Conservation (phyloP, 495 filamentous ascomycete genomes). For the Aspergillus haitiensis region DNA sequence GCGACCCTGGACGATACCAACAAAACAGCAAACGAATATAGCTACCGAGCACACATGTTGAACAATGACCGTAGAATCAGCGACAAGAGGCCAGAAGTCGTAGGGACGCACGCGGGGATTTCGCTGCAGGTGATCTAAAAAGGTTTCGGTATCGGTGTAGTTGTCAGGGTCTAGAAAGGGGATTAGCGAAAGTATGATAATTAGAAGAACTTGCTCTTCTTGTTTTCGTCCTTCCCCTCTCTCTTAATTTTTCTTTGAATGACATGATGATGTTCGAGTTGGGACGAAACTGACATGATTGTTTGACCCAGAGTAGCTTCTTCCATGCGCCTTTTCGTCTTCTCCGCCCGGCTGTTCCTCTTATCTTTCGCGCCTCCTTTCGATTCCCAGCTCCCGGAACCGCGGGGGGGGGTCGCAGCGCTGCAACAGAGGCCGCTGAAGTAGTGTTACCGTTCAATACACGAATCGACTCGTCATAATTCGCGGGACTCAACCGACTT, state of each 20-base stretch:
- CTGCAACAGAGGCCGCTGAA: slow-evolving; percentile 35
- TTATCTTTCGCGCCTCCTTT: slow-evolving; percentile 50
- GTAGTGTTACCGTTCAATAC: slow-evolving; percentile 34
- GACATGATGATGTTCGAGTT: too few species aligned
- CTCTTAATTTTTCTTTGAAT: too few species aligned
- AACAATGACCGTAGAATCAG: slow-evolving; percentile 93
- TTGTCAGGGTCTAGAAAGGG: slow-evolving; percentile 82
- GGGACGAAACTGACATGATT: slow-evolving; percentile 66
- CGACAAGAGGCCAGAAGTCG: slow-evolving; percentile 95
- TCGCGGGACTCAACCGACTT: slow-evolving; percentile 47
- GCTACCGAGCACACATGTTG: slow-evolving; percentile 93
- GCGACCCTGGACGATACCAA: slow-evolving; percentile 81
- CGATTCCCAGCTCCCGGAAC: slow-evolving; percentile 27
- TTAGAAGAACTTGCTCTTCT: too few species aligned
- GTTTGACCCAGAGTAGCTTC: slow-evolving; percentile 97
- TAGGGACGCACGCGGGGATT: slow-evolving; percentile 94
- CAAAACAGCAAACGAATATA: slow-evolving; percentile 92
- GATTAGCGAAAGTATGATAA: not conserved
- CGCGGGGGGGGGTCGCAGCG: slow-evolving; percentile 41
- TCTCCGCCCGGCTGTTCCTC: slow-evolving; percentile 58
- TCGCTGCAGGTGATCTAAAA: slow-evolving; percentile 92
- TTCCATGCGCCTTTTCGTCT: slow-evolving; percentile 75
- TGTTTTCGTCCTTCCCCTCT: too few species aligned
- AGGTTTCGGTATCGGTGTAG: slow-evolving; percentile 94
- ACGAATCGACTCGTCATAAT: slow-evolving; percentile 39